Conservation (phyloP, 345 rosid species). For the Linum trigynum region DNA sequence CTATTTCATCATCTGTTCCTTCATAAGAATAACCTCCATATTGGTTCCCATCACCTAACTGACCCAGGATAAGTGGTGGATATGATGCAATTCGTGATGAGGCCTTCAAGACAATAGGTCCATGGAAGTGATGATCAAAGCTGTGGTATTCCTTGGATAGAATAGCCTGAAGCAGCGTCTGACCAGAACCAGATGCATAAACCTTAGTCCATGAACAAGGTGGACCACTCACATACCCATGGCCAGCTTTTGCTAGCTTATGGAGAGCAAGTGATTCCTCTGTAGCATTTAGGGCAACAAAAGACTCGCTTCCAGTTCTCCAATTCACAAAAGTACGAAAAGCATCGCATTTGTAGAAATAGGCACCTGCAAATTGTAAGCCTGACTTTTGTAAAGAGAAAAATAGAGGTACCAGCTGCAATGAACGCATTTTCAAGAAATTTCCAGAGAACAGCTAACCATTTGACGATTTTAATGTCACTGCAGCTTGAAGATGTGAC, state of each 20-base stretch:
- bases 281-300: slow-evolving; percentile 51
- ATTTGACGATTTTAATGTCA: slow-evolving; percentile 64
- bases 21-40: slow-evolving; percentile 85
- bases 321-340: slow-evolving; percentile 59
- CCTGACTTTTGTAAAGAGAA: slow-evolving; percentile 16
- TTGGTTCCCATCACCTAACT: slow-evolving; percentile 62
- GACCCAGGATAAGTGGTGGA: slow-evolving; percentile 56
- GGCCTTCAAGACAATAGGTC: slow-evolving; percentile 52
- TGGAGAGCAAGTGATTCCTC: slow-evolving; percentile 30
- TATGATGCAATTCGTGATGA: slow-evolving; percentile 67
- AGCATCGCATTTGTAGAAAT: slow-evolving; percentile 67
- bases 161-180: slow-evolving; percentile 67
- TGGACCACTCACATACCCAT: slow-evolving; percentile 37
- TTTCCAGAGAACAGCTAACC: slow-evolving; percentile 36
- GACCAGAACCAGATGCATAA: slow-evolving; percentile 66
- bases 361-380: slow-evolving; percentile 48
- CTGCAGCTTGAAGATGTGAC: slow-evolving; percentile 70
- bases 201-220: slow-evolving; percentile 63
- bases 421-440: slow-evolving; percentile 14
- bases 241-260: slow-evolving; percentile 20
- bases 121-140: slow-evolving; percentile 43
- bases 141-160: slow-evolving; percentile 49
- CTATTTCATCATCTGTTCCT: slow-evolving; percentile 33
- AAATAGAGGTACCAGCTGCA: slow-evolving; percentile 13
- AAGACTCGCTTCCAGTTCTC: slow-evolving; percentile 69